These are phyloP conservation scores for Crepidotus variabilis DNA, from an alignment of 768 basidiomycete species.

Conservation along the genomic window DNA sequence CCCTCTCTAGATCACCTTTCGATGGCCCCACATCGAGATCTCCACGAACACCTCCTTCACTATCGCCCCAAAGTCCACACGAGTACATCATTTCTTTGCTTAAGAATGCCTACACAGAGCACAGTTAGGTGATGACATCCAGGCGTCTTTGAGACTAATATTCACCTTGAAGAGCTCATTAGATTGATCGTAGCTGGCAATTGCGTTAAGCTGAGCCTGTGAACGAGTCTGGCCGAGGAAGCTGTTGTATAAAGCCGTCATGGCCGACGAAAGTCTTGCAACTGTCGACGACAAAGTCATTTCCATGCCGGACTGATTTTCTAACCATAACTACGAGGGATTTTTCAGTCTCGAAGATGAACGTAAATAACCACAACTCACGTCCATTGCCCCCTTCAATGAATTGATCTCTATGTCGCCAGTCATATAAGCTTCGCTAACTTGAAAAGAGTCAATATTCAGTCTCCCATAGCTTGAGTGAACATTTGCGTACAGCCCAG, in stretches of 20 bases:
- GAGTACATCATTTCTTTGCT: conserved; percentile 95
- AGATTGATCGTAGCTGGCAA: conserved; percentile 89
- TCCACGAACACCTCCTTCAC: conserved; percentile 76
- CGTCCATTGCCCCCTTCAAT: conserved; percentile 61
- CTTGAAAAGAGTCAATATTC: conserved; percentile 27
- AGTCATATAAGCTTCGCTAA: conserved; percentile 75
- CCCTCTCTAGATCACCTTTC: conserved; percentile 71
- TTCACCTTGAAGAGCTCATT: conserved; percentile 80
- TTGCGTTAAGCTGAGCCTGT: conserved; percentile 74
- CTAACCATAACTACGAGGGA: conserved; percentile 58
- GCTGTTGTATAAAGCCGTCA: conserved; percentile 64
- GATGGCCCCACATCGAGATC: conserved; percentile 56
- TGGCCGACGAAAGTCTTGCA: conserved; percentile 50
- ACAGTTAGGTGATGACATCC: conserved; percentile 8
- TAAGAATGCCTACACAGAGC: conserved; percentile 57
- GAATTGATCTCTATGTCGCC: conserved; percentile 61
- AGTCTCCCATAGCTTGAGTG: not conserved
- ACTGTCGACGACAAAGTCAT: conserved; percentile 53
- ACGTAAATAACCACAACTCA: conserved; percentile 28
- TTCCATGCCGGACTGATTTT: conserved; percentile 59
- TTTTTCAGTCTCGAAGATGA: conserved; percentile 9
- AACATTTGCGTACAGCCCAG: conserved; percentile 52
- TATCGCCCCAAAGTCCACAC: conserved; percentile 78
- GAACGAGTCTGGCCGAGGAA: conserved; percentile 72
- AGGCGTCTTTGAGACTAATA: conserved; percentile 4